Evolutionary conservation across 495 filamentous ascomycete species (phyloP), one percentile per base, ranked within the genome.

Genomic region (Neurospora hispaniola): DNA sequence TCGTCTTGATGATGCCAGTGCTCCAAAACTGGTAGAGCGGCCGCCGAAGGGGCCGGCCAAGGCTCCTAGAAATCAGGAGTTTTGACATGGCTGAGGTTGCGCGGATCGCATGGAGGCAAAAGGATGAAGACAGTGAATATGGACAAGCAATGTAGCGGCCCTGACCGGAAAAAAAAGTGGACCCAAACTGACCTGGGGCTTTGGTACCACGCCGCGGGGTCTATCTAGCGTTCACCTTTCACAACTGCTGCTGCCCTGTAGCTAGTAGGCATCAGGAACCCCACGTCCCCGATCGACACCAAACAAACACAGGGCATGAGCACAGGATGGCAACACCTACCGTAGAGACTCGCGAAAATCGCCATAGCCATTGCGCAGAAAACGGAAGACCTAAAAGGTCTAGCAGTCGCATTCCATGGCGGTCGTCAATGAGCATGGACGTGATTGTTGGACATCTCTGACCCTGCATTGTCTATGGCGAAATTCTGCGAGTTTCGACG

Each of bases 51-150:
- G 78, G 78, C 72, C 81, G 77, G 14, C 75, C 76, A 16, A 84
- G 73, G 14, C 79, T 79, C 69, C 79, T 74, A 11, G 78, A 73
- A 54, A 81, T 77, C 76, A 80, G 80, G 40, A 79, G 74, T 74
- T 76, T 81, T 71, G 75, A 78, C 83, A 84, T 83, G 31, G 69
- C 46, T 48, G 46, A 40, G 27, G 66, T 71, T 72, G 54, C 27
- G 46, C 70, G 31, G 69, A 48, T 70, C 71, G 54, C 54, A 66
- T 35, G 31, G 54, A 62, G 16, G 54, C 54, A 27, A 39, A 38
- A 66, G 54, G 54, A 66, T 2, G 31, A 35, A 62, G 54, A 66
- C 27, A 66, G 35, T 62, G 5, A 31, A 31, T 12, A 31, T 54
- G 44, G 44, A 8, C 20, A 48, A 48, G 10, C 44, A 48, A 48